phyloP scores from a whole-genome alignment of 441 rosid genomes.

The Raphanus hybrid region DNA sequence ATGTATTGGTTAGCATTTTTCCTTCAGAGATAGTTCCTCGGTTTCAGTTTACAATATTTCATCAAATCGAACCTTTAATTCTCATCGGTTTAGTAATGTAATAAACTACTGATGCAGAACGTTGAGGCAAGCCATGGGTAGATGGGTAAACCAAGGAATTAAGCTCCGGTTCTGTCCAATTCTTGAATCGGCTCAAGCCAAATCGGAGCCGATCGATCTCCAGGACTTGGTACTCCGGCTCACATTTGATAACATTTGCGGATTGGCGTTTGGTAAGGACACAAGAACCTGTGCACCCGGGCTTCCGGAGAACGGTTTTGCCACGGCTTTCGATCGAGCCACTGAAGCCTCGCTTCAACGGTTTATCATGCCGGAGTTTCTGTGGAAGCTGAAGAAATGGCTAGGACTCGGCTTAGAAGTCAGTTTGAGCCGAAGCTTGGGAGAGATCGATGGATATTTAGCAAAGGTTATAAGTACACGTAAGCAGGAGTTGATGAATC shows the following conservation, averaged over 20 bases:
- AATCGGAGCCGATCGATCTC: slow-evolving; percentile 66
- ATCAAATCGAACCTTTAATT: background rate
- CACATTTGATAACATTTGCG: slow-evolving; percentile 95
- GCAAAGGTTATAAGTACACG: slow-evolving; percentile 70
- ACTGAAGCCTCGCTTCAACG: slow-evolving; percentile 94
- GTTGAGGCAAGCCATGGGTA: slow-evolving; percentile 93
- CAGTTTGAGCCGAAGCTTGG: slow-evolving; percentile 72
- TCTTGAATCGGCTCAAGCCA: slow-evolving; percentile 63
- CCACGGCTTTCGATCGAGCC: slow-evolving; percentile 89
- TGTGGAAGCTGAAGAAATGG: slow-evolving; percentile 90
- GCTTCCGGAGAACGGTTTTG: slow-evolving; percentile 76
- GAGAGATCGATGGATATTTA: slow-evolving; percentile 69
- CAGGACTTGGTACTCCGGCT: slow-evolving; percentile 90
- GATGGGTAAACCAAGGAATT: slow-evolving; percentile 87
- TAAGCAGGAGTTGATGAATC: slow-evolving; percentile 64
- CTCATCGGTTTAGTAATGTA: background rate
- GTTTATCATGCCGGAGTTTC: slow-evolving; percentile 82
- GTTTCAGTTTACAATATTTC: background rate
- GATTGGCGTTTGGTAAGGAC: slow-evolving; percentile 92
- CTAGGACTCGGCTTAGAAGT: slow-evolving; percentile 90
- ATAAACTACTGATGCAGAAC: slow-evolving; percentile 46
- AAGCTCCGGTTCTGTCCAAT: slow-evolving; percentile 75
- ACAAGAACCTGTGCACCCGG: slow-evolving; percentile 82
- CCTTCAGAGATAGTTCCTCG: no score
- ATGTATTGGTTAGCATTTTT: no score